Percentiles rank a stretch among this genome's conserved stretches.
phyloP scores from a whole-genome alignment of 371 early-diverging fungal genomes.

The Apophysomyces sp. region DNA sequence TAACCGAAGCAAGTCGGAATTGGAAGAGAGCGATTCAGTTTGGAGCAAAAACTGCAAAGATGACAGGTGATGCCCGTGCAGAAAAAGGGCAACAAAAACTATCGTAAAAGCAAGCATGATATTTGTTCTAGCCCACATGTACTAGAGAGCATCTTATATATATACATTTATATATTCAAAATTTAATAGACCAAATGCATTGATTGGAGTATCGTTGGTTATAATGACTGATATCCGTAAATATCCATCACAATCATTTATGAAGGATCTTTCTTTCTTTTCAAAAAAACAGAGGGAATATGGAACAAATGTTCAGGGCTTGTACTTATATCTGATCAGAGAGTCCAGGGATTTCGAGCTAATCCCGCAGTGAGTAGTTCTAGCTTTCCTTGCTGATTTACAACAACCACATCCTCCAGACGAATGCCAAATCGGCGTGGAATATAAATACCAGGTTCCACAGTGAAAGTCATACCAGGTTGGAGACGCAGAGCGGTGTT shows the following conservation, averaged over 20 bases:
- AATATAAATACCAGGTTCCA: constrained; percentile 63
- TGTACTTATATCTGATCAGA: constrained; percentile 19
- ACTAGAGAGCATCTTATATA: too few species aligned
- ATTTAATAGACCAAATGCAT: too few species aligned
- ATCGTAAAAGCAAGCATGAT: not conserved
- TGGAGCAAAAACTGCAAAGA: constrained; percentile 93
- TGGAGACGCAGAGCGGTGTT: constrained; percentile 39
- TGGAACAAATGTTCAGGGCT: too few species aligned
- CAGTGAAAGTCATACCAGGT: constrained; percentile 59
- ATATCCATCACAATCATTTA: too few species aligned
- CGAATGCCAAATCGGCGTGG: constrained; percentile 51
- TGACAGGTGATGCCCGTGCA: constrained; percentile 64
- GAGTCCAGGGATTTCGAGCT: constrained; percentile 47
- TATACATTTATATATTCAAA: too few species aligned
- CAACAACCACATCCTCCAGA: constrained; percentile 62
- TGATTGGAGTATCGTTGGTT: too few species aligned
- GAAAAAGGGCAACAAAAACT: constrained; percentile 65
- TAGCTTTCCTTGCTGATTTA: constrained; percentile 43
- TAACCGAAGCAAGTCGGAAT: constrained; percentile 49
- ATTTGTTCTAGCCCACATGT: too few species aligned
- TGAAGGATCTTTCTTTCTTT: too few species aligned
- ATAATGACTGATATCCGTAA: too few species aligned
- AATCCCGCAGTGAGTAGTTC: constrained; percentile 53
- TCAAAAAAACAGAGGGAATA: too few species aligned
- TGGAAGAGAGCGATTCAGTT: constrained; percentile 96